A percentile compares a stretch with the other conserved stretches of the same genome.
These are phyloP conservation scores for Fusarium miscanthi DNA, from an alignment of 2,329 filamentous ascomycete species.

Conservation along the genomic window DNA sequence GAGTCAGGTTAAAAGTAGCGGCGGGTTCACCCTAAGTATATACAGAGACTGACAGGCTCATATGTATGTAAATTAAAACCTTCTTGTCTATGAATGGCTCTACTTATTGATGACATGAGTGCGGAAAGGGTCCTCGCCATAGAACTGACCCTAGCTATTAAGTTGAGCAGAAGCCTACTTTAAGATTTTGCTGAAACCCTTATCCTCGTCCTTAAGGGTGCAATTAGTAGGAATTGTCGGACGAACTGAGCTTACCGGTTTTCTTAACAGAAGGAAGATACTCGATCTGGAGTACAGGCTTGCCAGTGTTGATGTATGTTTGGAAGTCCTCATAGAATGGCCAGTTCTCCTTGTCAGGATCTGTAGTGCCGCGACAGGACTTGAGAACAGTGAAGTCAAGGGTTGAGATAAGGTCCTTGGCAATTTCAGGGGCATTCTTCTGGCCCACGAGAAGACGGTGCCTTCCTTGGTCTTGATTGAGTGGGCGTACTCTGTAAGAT, in stretches of 20 bases:
- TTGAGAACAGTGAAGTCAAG: constrained; percentile 53
- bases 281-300: constrained; percentile 51
- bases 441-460: constrained; percentile 48
- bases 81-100: neutral
- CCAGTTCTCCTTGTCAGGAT: constrained; percentile 26
- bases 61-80: neutral
- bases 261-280: constrained; percentile 46
- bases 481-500: constrained; percentile 47
- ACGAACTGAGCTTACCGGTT: constrained; percentile 38
- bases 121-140: constrained; percentile 40
- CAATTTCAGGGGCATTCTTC: constrained; percentile 49
- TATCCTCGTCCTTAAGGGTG: constrained; percentile 38
- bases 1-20: neutral
- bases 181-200: constrained; percentile 48
- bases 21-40: neutral
- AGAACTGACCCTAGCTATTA: constrained; percentile 50
- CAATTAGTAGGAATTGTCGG: constrained; percentile 46
- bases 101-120: constrained; percentile 40
- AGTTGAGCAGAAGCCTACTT: constrained; percentile 49
- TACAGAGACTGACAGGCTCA: neutral
- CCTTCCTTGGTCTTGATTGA: constrained; percentile 41
- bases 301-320: constrained; percentile 44
- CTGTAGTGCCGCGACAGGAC: constrained; percentile 47
- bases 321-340: constrained; percentile 49
- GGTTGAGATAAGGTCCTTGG: constrained; percentile 37